Evolutionary conservation across 768 basidiomycete genomes (phyloP).

Genomic region (Mycena belliarum): DNA sequence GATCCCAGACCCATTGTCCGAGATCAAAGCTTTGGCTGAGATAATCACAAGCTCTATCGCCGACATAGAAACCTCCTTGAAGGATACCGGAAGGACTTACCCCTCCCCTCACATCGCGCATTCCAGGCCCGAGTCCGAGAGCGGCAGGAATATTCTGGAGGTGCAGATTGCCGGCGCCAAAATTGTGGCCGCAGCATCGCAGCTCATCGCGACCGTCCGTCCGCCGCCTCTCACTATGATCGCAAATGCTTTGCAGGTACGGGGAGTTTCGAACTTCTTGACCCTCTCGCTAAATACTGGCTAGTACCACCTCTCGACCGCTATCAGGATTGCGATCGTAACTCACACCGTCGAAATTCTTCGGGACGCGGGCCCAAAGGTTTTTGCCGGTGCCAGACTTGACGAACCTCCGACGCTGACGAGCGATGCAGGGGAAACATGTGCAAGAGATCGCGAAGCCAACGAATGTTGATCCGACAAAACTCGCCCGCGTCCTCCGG

Average conservation of each 20-base stretch:
- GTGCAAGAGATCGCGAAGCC: background rate
- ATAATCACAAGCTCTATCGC: slow-evolving; percentile 3
- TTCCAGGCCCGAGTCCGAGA: background rate
- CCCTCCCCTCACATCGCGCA: background rate
- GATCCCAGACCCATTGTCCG: background rate
- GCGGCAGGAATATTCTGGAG: background rate
- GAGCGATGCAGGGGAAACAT: background rate
- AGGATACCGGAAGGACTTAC: background rate
- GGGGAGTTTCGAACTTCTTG: background rate
- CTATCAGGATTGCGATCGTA: background rate
- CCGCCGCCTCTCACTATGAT: slow-evolving; percentile 3
- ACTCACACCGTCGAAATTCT: background rate
- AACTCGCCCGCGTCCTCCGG: slow-evolving; percentile 27
- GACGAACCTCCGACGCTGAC: too few species aligned
- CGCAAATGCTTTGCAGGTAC: background rate
- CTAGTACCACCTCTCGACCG: too few species aligned
- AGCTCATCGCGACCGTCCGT: background rate
- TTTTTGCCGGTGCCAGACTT: too few species aligned
- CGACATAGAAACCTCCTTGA: background rate
- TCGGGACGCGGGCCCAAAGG: background rate
- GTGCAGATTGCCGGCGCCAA: background rate
- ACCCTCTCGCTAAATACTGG: too few species aligned
- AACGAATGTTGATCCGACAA: slow-evolving; percentile 1
- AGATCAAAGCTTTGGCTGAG: background rate
- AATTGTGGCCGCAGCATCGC: slow-evolving; percentile 4